phyloP scores from a whole-genome alignment of 495 filamentous ascomycete genomes.

The Cetradonia linearis region DNA sequence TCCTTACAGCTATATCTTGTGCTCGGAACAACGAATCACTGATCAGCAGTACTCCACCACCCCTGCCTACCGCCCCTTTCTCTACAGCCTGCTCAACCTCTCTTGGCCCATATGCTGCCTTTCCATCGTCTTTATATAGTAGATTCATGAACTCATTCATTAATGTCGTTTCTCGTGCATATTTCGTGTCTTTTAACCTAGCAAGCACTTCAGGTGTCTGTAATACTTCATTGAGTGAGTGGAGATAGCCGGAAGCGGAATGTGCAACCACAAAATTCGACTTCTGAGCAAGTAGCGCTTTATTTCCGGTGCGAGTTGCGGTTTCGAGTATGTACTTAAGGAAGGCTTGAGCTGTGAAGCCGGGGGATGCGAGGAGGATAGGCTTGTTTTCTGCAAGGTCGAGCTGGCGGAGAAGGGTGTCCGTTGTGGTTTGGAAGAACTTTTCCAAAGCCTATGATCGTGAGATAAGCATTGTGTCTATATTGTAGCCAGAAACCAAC shows the following conservation, averaged over 20 bases:
- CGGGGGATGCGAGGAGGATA: constrained; percentile 80
- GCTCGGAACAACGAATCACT: constrained; percentile 78
- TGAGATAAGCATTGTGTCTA: neutral
- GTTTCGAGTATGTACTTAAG: constrained; percentile 66
- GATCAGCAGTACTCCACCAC: constrained; percentile 74
- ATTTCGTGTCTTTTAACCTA: constrained; percentile 73
- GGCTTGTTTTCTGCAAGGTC: constrained; percentile 47
- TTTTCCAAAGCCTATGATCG: constrained; percentile 50
- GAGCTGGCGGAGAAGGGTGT: constrained; percentile 65
- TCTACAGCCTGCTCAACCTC: constrained; percentile 81
- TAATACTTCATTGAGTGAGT: constrained; percentile 77
- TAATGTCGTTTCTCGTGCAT: constrained; percentile 68
- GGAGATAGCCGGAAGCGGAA: constrained; percentile 71
- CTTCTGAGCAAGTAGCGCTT: constrained; percentile 52
- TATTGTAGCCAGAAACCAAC: constrained; percentile 25
- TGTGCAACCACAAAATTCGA: constrained; percentile 66
- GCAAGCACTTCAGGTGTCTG: constrained; percentile 64
- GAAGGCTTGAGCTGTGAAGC: constrained; percentile 74
- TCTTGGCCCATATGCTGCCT: constrained; percentile 81
- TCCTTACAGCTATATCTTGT: constrained; percentile 68
- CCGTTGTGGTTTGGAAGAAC: constrained; percentile 71
- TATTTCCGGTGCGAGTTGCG: constrained; percentile 58
- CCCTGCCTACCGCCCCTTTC: constrained; percentile 79
- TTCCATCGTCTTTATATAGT: constrained; percentile 74
- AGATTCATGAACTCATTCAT: constrained; percentile 80